A percentile compares a stretch with the other conserved stretches of the same genome.
Evolutionary conservation across 2,329 filamentous ascomycete genomes (phyloP).

Genomic region (Colletotrichum musicola): DNA sequence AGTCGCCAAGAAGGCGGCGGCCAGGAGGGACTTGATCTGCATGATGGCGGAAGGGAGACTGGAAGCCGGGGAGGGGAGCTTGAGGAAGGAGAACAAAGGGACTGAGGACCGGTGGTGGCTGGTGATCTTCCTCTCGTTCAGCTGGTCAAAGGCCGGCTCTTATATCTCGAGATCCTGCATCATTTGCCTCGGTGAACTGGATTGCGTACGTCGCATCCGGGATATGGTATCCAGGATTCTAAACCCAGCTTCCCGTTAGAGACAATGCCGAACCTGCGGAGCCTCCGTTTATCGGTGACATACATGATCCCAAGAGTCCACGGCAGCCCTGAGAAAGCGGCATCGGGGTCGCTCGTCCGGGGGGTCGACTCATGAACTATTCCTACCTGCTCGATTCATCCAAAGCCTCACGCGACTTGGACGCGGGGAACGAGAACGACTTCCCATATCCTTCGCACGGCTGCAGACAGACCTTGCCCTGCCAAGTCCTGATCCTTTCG

Average conservation of each 20-base stretch:
- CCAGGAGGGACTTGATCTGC: slow-evolving; percentile 21
- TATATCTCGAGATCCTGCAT: neutral
- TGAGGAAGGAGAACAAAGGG: neutral
- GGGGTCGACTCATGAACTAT: slow-evolving; percentile 2
- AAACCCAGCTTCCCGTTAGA: neutral
- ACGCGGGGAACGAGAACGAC: neutral
- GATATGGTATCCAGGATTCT: neutral
- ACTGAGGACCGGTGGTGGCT: neutral
- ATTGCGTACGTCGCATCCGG: neutral
- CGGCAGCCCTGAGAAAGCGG: neutral
- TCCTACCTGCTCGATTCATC: slow-evolving; percentile 12
- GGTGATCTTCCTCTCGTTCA: neutral
- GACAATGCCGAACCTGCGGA: neutral
- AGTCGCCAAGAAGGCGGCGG: slow-evolving; percentile 17
- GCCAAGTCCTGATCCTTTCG: neutral
- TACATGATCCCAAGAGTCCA: neutral
- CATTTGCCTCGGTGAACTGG: neutral
- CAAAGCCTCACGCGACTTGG: slow-evolving; percentile 3
- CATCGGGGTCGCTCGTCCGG: neutral
- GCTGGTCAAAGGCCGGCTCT: neutral
- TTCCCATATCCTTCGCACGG: neutral
- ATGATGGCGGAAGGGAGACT: neutral
- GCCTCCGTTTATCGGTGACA: neutral
- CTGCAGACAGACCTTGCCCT: slow-evolving; percentile 3
- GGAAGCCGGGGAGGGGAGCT: neutral